Conservation (phyloP, 2,329 filamentous ascomycete genomes). For the Fusarium pilosicola region DNA sequence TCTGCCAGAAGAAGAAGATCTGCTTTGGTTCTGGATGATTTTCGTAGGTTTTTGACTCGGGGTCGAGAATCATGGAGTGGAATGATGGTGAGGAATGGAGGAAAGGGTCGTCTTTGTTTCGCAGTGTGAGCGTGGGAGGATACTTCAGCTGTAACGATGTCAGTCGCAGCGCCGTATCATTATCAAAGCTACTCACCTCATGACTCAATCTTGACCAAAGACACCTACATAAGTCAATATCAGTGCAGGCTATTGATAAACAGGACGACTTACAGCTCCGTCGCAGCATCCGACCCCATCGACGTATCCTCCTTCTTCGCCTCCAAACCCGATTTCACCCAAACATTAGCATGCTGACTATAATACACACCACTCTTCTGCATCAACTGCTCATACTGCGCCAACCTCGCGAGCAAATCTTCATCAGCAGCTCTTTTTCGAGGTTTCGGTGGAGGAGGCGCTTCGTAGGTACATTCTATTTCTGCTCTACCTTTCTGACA, state of each 20-base stretch:
- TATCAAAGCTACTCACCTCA: conserved; percentile 1
- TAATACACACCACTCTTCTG: conserved; percentile 41
- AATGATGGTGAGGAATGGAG: conserved; percentile 22
- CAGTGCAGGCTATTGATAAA: accelerated
- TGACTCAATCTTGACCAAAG: conserved; percentile 32
- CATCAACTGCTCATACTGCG: conserved; percentile 45
- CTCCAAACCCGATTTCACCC: conserved; percentile 37
- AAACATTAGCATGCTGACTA: conserved; percentile 32
- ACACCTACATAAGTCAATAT: conserved; percentile 3
- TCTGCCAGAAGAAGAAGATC: conserved; percentile 48
- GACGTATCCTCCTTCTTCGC: not conserved
- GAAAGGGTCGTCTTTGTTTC: conserved; percentile 36
- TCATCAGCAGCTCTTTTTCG: conserved; percentile 45
- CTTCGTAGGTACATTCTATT: conserved; percentile 39
- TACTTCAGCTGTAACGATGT: conserved; percentile 36
- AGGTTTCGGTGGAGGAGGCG: conserved; percentile 29
- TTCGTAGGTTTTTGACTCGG: not conserved
- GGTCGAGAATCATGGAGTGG: not conserved
- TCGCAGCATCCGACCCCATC: not conserved
- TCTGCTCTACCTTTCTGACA: conserved; percentile 50
- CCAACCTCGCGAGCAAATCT: conserved; percentile 38
- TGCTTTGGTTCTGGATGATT: conserved; percentile 46
- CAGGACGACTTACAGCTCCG: conserved; percentile 2
- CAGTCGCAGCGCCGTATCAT: not conserved
- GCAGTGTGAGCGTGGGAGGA: conserved; percentile 33